phyloP scores from a whole-genome alignment of 2,329 filamentous ascomycete genomes.

The Aspergillus transmontanensis region DNA sequence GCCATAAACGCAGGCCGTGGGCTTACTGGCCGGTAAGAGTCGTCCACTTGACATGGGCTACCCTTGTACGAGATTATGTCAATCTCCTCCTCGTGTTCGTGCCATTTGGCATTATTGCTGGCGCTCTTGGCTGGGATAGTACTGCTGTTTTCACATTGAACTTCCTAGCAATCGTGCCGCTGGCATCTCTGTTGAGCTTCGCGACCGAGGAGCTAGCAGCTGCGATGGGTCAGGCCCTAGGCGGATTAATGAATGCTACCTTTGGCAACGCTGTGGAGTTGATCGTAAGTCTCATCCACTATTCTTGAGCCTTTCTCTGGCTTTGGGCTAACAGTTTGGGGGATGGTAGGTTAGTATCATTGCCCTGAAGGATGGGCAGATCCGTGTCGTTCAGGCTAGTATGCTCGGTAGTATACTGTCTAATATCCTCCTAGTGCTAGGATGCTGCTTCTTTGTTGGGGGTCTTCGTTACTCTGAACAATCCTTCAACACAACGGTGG shows the following conservation, averaged over 20 bases:
- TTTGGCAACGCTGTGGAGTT: conserved; percentile 69
- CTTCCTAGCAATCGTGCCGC: conserved; percentile 65
- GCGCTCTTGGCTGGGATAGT: conserved; percentile 61
- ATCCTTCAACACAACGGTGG: conserved; percentile 53
- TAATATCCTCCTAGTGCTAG: conserved; percentile 85
- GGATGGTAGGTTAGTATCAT: conserved; percentile 78
- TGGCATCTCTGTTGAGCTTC: conserved; percentile 64
- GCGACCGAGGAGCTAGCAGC: conserved; percentile 65
- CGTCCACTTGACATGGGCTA: conserved; percentile 45
- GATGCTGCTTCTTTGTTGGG: conserved; percentile 78
- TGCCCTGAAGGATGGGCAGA: conserved; percentile 80
- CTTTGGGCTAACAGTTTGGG: conserved; percentile 1
- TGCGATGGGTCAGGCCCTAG: conserved; percentile 63
- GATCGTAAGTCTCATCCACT: conserved; percentile 67
- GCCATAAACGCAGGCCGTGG: conserved; percentile 42
- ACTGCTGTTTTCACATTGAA: conserved; percentile 64
- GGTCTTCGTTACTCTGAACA: conserved; percentile 73
- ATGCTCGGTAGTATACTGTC: conserved; percentile 97
- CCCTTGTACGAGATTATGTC: conserved; percentile 54
- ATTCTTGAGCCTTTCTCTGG: conserved; percentile 57
- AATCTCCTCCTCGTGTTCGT: conserved; percentile 67
- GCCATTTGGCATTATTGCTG: conserved; percentile 64
- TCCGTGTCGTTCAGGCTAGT: conserved; percentile 94
- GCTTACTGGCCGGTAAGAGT: conserved; percentile 43
- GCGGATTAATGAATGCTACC: conserved; percentile 66